Evolutionary conservation across 345 rosid genomes (phyloP).

Genomic region (Cardamine resedifolia): DNA sequence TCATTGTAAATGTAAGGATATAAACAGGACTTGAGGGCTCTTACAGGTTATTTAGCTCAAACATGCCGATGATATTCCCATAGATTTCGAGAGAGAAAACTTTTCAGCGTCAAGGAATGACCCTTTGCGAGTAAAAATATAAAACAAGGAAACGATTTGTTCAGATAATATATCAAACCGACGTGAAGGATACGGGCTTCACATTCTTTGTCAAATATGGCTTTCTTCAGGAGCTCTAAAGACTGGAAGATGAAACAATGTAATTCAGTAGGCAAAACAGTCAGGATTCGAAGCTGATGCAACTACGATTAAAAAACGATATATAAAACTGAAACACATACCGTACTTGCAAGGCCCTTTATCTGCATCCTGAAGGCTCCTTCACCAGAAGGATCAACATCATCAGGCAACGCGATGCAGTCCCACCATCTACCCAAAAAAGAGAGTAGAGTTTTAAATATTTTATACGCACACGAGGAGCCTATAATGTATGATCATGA

Average conservation of each 20-base stretch:
- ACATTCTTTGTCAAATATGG: conserved; percentile 76
- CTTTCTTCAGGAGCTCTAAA: conserved; percentile 72
- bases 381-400: conserved; percentile 71
- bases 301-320: neutral
- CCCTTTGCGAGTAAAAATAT: neutral
- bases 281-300: neutral
- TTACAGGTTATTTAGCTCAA: conserved; percentile 96
- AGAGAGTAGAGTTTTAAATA: neutral
- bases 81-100: conserved; percentile 92
- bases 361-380: conserved; percentile 71
- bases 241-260: conserved; percentile 48
- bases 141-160: conserved; percentile 5
- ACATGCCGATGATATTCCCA: conserved; percentile 92
- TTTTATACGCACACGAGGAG: neutral
- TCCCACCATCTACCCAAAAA: conserved; percentile 87
- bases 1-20: neutral
- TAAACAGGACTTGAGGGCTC: conserved; percentile 26
- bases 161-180: neutral
- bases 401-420: conserved; percentile 74
- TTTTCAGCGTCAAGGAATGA: conserved; percentile 58
- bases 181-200: conserved; percentile 79
- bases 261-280: neutral
- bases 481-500: neutral
- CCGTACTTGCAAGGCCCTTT: conserved; percentile 69
- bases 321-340: conserved; percentile 36